These are phyloP conservation scores for Lobosporangium transversale DNA, from an alignment of 192 early-diverging fungal genomes.

Conservation along the genomic window DNA sequence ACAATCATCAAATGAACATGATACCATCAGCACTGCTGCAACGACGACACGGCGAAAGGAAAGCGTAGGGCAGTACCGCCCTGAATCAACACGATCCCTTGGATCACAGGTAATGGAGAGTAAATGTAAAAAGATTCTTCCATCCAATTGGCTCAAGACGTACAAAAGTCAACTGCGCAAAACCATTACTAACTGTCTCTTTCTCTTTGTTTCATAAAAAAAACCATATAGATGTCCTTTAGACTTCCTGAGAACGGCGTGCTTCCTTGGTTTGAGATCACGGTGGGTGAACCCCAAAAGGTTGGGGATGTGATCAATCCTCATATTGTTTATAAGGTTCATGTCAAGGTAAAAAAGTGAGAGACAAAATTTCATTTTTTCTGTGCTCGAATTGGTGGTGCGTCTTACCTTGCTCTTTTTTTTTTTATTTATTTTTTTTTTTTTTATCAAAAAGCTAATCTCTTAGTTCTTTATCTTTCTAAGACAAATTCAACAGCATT, in stretches of 20 bases:
- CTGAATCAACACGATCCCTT: slow-evolving; percentile 42
- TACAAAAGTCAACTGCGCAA: not conserved
- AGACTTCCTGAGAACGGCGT: slow-evolving; percentile 55
- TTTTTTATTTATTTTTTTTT: no score
- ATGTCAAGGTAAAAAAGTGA: slow-evolving; percentile 67
- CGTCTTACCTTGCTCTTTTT: no score
- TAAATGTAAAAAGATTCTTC: not conserved
- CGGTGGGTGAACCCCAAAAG: slow-evolving; percentile 89
- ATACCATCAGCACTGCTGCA: not conserved
- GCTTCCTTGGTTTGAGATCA: slow-evolving; percentile 68
- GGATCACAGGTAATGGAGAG: slow-evolving; percentile 40
- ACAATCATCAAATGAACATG: slow-evolving; percentile 1
- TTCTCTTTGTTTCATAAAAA: not conserved
- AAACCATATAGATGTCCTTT: slow-evolving; percentile 49
- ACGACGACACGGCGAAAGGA: not conserved
- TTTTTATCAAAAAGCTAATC: no score
- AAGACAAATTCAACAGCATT: slow-evolving; percentile 84
- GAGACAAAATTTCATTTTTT: not conserved
- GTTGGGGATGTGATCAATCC: slow-evolving; percentile 88
- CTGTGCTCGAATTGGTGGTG: no score
- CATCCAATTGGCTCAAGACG: no score
- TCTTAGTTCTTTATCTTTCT: no score
- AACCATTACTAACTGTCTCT: no score
- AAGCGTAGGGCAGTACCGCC: slow-evolving; percentile 22
- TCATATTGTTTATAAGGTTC: slow-evolving; percentile 88